Conservation (phyloP, 768 basidiomycete species). For the Tulasnella sp. region DNA sequence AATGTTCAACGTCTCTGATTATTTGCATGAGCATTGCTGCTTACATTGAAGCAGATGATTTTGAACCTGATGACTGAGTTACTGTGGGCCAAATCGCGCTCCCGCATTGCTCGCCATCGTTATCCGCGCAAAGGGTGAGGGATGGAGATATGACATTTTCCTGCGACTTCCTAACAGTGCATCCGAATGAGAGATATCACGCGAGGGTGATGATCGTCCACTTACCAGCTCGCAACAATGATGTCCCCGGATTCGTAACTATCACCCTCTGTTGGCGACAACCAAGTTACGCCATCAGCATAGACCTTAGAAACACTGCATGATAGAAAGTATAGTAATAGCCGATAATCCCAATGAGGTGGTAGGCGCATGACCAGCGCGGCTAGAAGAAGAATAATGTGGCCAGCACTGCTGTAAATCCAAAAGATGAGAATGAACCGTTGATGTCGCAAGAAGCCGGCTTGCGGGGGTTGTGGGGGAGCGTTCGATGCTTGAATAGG, state of each 20-base stretch:
- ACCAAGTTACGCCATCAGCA: constrained; percentile 1
- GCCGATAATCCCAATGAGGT: not conserved
- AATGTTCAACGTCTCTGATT: too few species aligned
- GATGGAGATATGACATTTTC: constrained; percentile 3
- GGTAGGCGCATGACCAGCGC: constrained; percentile 1
- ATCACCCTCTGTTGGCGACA: constrained; percentile 7
- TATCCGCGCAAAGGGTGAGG: constrained; percentile 9
- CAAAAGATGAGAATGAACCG: not conserved
- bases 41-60: not conserved
- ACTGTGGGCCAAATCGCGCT: constrained; percentile 6
- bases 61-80: not conserved
- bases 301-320: not conserved
- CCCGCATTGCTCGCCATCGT: constrained; percentile 6
- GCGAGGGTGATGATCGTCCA: not conserved
- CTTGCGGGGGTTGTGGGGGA: not conserved
- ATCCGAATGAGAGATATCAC: not conserved
- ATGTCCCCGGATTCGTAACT: constrained; percentile 6
- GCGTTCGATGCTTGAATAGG: not conserved
- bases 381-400: not conserved
- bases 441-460: not conserved
- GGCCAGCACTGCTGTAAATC: not conserved
- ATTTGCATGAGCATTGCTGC: not conserved
- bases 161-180: not conserved
- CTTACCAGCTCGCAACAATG: constrained; percentile 9
- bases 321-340: not conserved